Evolutionary conservation across 129 eudicot species (phyloP).

Genomic region (Arctium minus): DNA sequence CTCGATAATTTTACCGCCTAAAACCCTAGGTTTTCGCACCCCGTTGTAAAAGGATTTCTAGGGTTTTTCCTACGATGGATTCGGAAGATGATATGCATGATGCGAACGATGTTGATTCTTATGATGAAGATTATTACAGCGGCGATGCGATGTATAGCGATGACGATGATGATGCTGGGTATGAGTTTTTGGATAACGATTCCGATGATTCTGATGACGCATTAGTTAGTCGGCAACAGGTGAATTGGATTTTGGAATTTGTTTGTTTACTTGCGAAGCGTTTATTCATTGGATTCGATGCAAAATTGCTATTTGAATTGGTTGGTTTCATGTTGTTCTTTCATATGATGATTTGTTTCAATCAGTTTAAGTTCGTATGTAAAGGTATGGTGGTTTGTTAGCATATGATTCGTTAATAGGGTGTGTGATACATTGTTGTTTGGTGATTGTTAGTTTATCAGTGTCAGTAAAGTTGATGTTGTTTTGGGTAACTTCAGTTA

Average conservation of each 20-base stretch:
- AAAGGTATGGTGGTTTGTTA: neutral
- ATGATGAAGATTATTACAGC: conserved; percentile 55
- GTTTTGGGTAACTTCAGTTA: neutral
- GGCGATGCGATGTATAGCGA: conserved; percentile 42
- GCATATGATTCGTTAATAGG: neutral
- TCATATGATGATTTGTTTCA: neutral
- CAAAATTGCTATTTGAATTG: neutral
- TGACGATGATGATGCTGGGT: conserved; percentile 42
- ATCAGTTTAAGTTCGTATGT: neutral
- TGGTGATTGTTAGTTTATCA: neutral
- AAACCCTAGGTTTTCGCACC: conserved; percentile 26
- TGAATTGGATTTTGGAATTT: conserved; percentile 4
- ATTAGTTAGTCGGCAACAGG: conserved; percentile 58
- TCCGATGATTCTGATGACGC: conserved; percentile 45
- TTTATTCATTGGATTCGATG: neutral
- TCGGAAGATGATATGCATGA: conserved; percentile 81
- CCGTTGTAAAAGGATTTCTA: neutral
- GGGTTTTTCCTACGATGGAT: conserved; percentile 41
- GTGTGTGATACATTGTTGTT: neutral
- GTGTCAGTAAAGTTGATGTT: neutral
- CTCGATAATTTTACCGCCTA: neutral
- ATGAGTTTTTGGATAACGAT: conserved; percentile 51
- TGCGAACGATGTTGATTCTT: conserved; percentile 49
- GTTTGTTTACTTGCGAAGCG: neutral
- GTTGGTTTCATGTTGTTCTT: neutral